Conservation (phyloP, 2,329 filamentous ascomycete species). For the Knufia petricola region DNA sequence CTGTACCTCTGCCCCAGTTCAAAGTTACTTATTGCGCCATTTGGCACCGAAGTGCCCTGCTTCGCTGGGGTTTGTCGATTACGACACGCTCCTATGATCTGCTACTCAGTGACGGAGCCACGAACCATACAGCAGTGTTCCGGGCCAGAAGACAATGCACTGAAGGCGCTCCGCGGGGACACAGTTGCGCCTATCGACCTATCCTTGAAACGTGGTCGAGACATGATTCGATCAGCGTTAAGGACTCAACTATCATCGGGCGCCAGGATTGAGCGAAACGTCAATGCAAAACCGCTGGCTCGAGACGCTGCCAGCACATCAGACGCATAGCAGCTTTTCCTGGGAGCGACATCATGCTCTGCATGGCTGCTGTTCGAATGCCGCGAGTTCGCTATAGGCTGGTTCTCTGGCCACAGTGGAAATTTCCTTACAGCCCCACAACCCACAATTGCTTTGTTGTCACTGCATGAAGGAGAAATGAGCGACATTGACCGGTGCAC, state of each 20-base stretch:
- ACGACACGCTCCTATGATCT: slow-evolving; percentile 4
- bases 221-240: slow-evolving; percentile 9
- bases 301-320: slow-evolving; percentile 23
- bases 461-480: slow-evolving; percentile 19
- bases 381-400: slow-evolving; percentile 14
- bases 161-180: background rate
- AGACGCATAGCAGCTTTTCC: slow-evolving; percentile 18
- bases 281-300: slow-evolving; percentile 20
- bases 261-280: slow-evolving; percentile 18
- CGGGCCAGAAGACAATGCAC: background rate
- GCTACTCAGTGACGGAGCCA: background rate
- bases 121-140: background rate
- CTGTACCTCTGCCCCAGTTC: background rate
- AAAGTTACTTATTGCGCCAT: slow-evolving; percentile 7
- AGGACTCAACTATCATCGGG: slow-evolving; percentile 6
- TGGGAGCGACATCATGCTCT: slow-evolving; percentile 9
- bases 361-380: slow-evolving; percentile 14
- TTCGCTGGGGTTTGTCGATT: slow-evolving; percentile 7
- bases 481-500: slow-evolving; percentile 9
- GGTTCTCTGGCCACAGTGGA: slow-evolving; percentile 23
- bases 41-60: background rate
- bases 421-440: slow-evolving; percentile 21
- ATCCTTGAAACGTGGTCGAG: slow-evolving; percentile 10
- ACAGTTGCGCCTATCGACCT: slow-evolving; percentile 1
- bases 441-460: slow-evolving; percentile 22